phyloP scores from a whole-genome alignment of 805 yeast genomes.

The Martiniozyma abietophila region DNA sequence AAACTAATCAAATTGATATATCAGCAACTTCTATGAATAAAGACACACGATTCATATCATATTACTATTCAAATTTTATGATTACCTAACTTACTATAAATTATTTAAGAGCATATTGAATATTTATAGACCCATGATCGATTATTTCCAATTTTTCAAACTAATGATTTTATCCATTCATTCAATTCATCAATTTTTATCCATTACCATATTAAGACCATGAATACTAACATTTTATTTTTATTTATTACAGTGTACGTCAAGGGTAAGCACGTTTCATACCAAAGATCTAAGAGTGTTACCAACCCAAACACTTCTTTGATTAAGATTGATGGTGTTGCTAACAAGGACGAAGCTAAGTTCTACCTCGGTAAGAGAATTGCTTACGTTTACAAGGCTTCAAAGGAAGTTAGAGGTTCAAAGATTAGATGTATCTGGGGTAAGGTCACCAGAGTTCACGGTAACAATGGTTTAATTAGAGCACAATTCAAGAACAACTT shows the following conservation, averaged over 20 bases:
- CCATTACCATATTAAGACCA: conserved; percentile 3
- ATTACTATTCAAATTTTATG: no score
- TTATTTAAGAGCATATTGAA: no score
- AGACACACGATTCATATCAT: no score
- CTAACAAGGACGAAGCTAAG: conserved; percentile 86
- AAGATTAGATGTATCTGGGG: conserved; percentile 99
- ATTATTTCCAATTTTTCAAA: no score
- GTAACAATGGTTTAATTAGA: conserved; percentile 96
- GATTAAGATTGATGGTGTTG: conserved; percentile 95
- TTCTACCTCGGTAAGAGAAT: conserved; percentile 99
- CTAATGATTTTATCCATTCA: no score
- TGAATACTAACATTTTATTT: conserved; percentile 18
- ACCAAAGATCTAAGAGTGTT: conserved; percentile 98
- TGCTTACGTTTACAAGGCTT: conserved; percentile 98
- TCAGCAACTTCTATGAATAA: no score
- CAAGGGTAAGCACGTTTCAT: conserved; percentile 99
- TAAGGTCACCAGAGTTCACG: conserved; percentile 97
- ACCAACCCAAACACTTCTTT: conserved; percentile 97
- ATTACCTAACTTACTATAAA: no score
- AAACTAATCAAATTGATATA: no score
- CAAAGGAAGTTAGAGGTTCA: conserved; percentile 96
- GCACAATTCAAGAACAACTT: conserved; percentile 98
- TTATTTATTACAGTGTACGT: conserved; percentile 69
- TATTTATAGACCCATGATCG: no score
- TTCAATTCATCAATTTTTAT: no score